Base-by-base conservation (phyloP, 2,329 filamentous ascomycete species). In the Alternaria longipes region DNA sequence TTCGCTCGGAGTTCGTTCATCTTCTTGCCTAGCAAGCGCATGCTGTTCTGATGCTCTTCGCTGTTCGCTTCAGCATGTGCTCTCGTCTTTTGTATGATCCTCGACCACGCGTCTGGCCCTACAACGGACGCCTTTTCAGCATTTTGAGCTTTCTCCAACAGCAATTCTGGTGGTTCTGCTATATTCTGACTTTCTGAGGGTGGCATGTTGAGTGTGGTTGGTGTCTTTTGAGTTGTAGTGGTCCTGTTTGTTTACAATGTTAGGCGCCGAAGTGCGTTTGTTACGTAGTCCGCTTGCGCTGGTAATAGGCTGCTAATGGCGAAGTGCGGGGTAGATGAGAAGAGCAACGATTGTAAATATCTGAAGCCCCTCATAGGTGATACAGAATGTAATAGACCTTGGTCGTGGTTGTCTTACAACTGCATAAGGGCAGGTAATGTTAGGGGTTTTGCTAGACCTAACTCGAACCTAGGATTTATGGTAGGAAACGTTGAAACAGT, bases 121-220 rank as follows among this genome's bases (percentile, higher is more conserved):
- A 45, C 12, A 16, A 54, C 52, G 4, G 51, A 50, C n/a, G 14
- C 30, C 22, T 52, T 52, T 12, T 18, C 28, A 11, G 59, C 20
- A 20, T 55, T 34, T 38, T 40, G 20, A 20, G 64, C 61, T 11
- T n/a, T 40, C 9, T 44, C 44, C 5, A 50, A 14, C 36, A 66
- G 47, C 58, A 50, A 61, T 44, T 34, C 51, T 22, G 55, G 56
- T 3, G 52, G 14, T 22, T 41, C 50, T 38, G 18, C 14, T n/a
- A 49, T 16, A 11, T 50, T n/a, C 8, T 6, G 12, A 22, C 44
- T 49, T 0, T 49, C 52, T 20, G 42, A 5, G 1, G 6, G 6
- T 26, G 18, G 40, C 57, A 61, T 61, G 4, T 36, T 52, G 47
- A 40, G 24, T 38, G 26, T 44, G 16, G n/a, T 42, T 56, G 47